phyloP scores from a whole-genome alignment of 345 rosid genomes.

The Conringia planisiliqua region DNA sequence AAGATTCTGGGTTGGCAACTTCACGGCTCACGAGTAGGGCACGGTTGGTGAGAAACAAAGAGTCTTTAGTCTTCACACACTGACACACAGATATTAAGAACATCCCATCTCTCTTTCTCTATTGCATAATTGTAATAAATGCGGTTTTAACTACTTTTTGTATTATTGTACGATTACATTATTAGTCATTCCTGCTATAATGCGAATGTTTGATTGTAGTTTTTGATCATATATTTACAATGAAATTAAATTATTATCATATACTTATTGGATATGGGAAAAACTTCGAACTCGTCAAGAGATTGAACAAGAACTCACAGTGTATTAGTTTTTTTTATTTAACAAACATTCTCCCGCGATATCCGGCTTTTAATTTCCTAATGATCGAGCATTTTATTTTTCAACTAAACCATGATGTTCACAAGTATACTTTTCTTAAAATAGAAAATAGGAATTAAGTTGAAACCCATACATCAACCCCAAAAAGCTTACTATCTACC shows the following conservation, averaged over 20 bases:
- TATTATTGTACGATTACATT: background rate
- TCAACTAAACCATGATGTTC: background rate
- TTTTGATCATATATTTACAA: background rate
- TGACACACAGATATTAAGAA: background rate
- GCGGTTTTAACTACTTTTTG: background rate
- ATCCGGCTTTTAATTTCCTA: background rate
- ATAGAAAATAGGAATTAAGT: background rate
- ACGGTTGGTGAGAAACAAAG: slow-evolving; percentile 66
- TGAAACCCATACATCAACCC: background rate
- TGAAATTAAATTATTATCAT: background rate
- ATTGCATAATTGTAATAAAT: background rate
- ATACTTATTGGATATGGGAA: background rate
- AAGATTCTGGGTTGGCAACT: slow-evolving; percentile 24
- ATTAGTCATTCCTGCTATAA: background rate
- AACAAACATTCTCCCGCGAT: background rate
- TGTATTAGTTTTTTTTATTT: background rate
- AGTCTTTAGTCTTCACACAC: slow-evolving; percentile 18
- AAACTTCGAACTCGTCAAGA: background rate
- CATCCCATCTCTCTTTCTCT: slow-evolving; percentile 15
- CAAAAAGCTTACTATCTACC: background rate
- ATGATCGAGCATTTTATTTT: background rate
- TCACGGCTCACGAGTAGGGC: slow-evolving; percentile 52
- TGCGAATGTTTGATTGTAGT: background rate
- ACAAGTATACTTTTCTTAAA: background rate
- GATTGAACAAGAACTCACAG: background rate